A percentile compares a stretch with the other conserved stretches of the same genome.
phyloP scores from a whole-genome alignment of 2,329 filamentous ascomycete species.

The Trichophyton schoenleinii region DNA sequence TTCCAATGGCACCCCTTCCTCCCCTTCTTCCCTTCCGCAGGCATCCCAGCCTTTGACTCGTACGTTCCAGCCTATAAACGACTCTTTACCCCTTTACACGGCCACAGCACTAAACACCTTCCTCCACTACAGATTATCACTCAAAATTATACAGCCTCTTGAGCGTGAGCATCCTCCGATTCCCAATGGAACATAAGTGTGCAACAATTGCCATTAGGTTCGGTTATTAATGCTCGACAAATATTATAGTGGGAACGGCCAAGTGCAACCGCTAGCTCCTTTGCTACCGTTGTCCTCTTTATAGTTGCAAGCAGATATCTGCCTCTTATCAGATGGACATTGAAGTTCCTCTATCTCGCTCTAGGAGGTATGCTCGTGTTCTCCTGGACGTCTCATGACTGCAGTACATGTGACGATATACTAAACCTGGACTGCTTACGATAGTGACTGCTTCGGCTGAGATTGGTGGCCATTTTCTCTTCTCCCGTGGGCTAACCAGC shows the following conservation, averaged over 20 bases:
- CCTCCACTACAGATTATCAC: slow-evolving; percentile 43
- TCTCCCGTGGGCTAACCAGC: slow-evolving; percentile 48
- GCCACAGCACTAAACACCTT: neutral
- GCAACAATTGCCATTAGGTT: neutral
- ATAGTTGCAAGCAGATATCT: slow-evolving; percentile 54
- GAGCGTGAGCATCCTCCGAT: slow-evolving; percentile 37
- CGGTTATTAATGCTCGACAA: slow-evolving; percentile 5
- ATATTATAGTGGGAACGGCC: slow-evolving; percentile 51
- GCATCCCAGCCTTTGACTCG: slow-evolving; percentile 52
- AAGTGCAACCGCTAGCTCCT: slow-evolving; percentile 50
- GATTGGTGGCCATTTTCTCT: slow-evolving; percentile 41
- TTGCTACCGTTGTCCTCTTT: slow-evolving; percentile 42
- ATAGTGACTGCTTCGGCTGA: slow-evolving; percentile 46
- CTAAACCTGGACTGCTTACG: slow-evolving; percentile 7
- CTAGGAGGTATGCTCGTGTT: slow-evolving; percentile 40
- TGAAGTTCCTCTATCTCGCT: slow-evolving; percentile 48
- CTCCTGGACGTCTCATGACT: neutral
- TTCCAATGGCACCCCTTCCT: slow-evolving; percentile 31
- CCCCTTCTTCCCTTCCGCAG: slow-evolving; percentile 26
- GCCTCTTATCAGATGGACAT: slow-evolving; percentile 48
- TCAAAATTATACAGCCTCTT: slow-evolving; percentile 54
- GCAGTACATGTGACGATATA: neutral
- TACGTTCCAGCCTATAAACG: slow-evolving; percentile 24
- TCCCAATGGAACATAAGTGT: neutral
- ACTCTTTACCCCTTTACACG: neutral